Evolutionary conservation across 108 stramenopile genomes (phyloP), one percentile per base, ranked within the genome.

Genomic region (Fragilariopsis cylindrus): DNA sequence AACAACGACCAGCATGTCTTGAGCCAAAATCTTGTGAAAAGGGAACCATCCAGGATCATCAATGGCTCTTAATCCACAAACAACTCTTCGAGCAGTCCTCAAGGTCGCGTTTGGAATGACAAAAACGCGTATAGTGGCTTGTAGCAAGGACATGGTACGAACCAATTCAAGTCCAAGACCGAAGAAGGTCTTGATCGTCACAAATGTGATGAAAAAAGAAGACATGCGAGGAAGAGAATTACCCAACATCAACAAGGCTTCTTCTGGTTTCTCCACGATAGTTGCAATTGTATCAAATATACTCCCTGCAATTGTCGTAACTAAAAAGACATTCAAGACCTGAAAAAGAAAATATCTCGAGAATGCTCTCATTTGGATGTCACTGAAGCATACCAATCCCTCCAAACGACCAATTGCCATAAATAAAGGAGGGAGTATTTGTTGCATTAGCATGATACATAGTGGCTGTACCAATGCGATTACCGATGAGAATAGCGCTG

Each of bases 1-100:
- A 3, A 94, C 90, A 41, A 95, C 93, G 5, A 97, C 91, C 75
- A 97, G 69, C 89, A 97, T 88, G 70, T 97, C 96, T 69, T 97
- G 96, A 3, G 96, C 96, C 78, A 95, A 72, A 58, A 97, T 92
- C 70, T 97, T 97, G 86, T 95, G 93, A 68, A 90, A 91, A 13
- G 87, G 89, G 67, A 97, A 95, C 92, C 92, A 95, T 5, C 94
- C 94, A 7, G 96, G 93, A 79, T 94, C 93, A 70, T 91, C 91
- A 64, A 97, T 94, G 41, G 89, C 82, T 19, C 96, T 60, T 95
- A 92, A n/a, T 21, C 88, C 91, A 48, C 78, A n/a, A 1, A 90
- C 58, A 21, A 87, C 73, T 8, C 74, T 84, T 65, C 91, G 79
- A 47, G 87, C 82, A 16, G 80, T 86, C 53, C 96, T 70, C 5